Conservation (phyloP, 2,329 filamentous ascomycete species). For the Magnaporthiopsis rhizophila region DNA sequence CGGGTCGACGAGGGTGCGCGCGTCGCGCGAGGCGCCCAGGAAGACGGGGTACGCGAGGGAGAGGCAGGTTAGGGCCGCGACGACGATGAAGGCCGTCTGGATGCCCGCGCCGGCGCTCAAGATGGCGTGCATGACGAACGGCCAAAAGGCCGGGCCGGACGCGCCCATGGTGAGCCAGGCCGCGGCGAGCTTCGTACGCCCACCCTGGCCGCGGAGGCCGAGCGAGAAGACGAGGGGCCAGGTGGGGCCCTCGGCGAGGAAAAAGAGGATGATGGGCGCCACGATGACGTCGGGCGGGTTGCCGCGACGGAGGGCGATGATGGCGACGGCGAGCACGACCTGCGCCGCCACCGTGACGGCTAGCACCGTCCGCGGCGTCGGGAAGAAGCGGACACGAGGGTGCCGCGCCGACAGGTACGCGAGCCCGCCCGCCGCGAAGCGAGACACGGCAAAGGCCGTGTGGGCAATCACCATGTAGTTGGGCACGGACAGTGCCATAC, state of each 20-base stretch:
- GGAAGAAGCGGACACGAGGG: slow-evolving; percentile 35
- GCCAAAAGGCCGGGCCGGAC: slow-evolving; percentile 65
- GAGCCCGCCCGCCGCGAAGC: slow-evolving; percentile 58
- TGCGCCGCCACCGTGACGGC: slow-evolving; percentile 42
- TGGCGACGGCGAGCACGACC: slow-evolving; percentile 45
- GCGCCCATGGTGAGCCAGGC: slow-evolving; percentile 72
- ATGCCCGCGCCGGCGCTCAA: slow-evolving; percentile 50
- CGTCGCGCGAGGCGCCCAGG: slow-evolving; percentile 37
- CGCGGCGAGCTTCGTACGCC: slow-evolving; percentile 70
- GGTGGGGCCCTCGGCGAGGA: slow-evolving; percentile 75
- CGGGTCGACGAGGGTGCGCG: slow-evolving; percentile 29
- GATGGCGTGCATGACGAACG: slow-evolving; percentile 65
- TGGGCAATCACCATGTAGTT: slow-evolving; percentile 68
- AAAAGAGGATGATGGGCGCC: slow-evolving; percentile 60
- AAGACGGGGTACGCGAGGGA: slow-evolving; percentile 42
- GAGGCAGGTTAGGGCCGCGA: slow-evolving; percentile 42
- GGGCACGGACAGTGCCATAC: slow-evolving; percentile 45
- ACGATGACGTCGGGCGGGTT: slow-evolving; percentile 39
- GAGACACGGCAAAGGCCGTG: slow-evolving; percentile 62
- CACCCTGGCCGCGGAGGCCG: slow-evolving; percentile 70
- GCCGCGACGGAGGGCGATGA: slow-evolving; percentile 34
- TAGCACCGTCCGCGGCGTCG: slow-evolving; percentile 63
- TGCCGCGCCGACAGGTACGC: slow-evolving; percentile 48
- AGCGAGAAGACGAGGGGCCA: slow-evolving; percentile 78
- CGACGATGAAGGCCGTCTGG: slow-evolving; percentile 56